phyloP scores from a whole-genome alignment of 345 rosid genomes.

The Arabis hirsuta region DNA sequence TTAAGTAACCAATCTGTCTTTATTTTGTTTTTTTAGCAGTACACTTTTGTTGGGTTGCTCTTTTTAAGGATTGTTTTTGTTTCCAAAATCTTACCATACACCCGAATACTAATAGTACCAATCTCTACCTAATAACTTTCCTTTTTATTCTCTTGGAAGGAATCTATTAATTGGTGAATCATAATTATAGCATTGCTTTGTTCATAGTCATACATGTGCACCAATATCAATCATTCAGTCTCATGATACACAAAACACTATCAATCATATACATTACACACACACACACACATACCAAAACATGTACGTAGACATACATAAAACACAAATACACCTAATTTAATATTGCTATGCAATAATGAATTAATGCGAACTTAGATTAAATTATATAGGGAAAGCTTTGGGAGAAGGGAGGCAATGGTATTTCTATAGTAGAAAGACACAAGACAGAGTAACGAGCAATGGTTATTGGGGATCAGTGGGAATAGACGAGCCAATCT shows the following conservation, averaged over 20 bases:
- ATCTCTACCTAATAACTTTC: slow-evolving; percentile 33
- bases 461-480: slow-evolving; percentile 81
- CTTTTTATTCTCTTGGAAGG: slow-evolving; percentile 39
- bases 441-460: slow-evolving; percentile 58
- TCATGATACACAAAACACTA: slow-evolving; percentile 33
- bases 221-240: slow-evolving; percentile 41
- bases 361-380: neutral
- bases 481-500: slow-evolving; percentile 71
- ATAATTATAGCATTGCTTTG: slow-evolving; percentile 38
- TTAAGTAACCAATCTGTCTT: slow-evolving; percentile 39
- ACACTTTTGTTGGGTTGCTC: slow-evolving; percentile 37
- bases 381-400: slow-evolving; percentile 67
- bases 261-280: slow-evolving; percentile 35
- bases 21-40: slow-evolving; percentile 4
- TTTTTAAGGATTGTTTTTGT: slow-evolving; percentile 42
- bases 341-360: neutral
- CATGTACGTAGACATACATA: slow-evolving; percentile 25
- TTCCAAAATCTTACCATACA: slow-evolving; percentile 43
- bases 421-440: slow-evolving; percentile 84
- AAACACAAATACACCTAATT: neutral
- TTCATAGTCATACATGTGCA: slow-evolving; percentile 43
- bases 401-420: slow-evolving; percentile 81
- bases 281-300: slow-evolving; percentile 21
- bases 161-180: slow-evolving; percentile 35
- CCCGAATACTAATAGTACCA: slow-evolving; percentile 28